Base-by-base conservation (phyloP, 192 early-diverging fungal genomes). In the Gonapodya prolifera region DNA sequence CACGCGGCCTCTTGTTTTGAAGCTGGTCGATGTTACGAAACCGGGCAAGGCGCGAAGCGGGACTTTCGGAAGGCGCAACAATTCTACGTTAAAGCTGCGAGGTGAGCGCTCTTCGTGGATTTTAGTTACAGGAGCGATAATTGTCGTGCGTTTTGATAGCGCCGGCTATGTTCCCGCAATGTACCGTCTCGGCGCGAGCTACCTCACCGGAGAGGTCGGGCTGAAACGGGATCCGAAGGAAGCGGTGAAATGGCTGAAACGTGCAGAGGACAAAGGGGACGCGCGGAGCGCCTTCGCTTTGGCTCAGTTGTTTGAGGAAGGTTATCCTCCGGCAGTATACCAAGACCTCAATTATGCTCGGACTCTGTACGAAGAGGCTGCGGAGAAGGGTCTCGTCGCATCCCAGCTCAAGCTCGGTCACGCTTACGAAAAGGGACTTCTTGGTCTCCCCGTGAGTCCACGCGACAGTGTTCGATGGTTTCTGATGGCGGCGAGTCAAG, bases 1-100 rank as follows among this genome's bases (percentile, higher is more conserved):
- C 71, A 73, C 31, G 28, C 71, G 2, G 71, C 28, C 16, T 18
- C 71, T 2, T 73, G 71, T 29, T 73, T 16, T 32, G 71, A 73
- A 29, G 31, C 71, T 32, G 71, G 71, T 29, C 71, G 71, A 32
- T 73, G 71, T 29, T 73, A 73, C 31, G 71, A 73, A 32, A 18
- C 32, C 2, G 71, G 71, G 2, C 71, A 30, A 29, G 71, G 71
- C 31, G 32, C 71, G 8, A 73, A 73, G 71, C 2, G 29, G 31
- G 71, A 98, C 80, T 84, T 88, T 28, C 81, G 85, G 32, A 89
- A 93, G 2, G 91, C 96, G 0, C 85, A 94, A 34, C 94, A 96
- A 81, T 98, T 94, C 79, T 98, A 95, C 82, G 86, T 94, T 76
- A 97, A 98, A 84, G 8, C 35, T n/a, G 8, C 28, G 29, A 77